phyloP scores from a whole-genome alignment of 495 filamentous ascomycete species.

The Xylaria telfairii region DNA sequence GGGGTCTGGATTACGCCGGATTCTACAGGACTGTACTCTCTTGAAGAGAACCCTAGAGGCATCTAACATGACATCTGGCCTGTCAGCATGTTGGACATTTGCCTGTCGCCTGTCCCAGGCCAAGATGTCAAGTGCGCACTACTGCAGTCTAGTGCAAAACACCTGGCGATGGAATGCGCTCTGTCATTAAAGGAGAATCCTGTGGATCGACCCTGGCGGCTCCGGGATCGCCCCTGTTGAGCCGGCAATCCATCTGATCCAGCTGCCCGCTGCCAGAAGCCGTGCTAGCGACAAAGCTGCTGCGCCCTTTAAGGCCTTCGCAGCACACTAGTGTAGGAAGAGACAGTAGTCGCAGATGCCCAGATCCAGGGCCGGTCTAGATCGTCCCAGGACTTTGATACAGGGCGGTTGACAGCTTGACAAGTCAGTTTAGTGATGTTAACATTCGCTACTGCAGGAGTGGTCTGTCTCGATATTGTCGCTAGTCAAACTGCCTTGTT shows the following conservation, averaged over 20 bases:
- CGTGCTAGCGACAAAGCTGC: neutral
- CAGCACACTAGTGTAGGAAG: too few relatives aligned
- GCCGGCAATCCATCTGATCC: constrained; percentile 13
- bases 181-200: constrained; percentile 16
- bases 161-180: constrained; percentile 11
- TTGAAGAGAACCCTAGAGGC: too few relatives aligned
- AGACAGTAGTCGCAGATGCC: constrained; percentile 4
- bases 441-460: constrained; percentile 19
- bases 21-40: too few relatives aligned
- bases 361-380: constrained; percentile 21
- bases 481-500: constrained; percentile 1
- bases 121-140: neutral
- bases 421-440: constrained; percentile 18
- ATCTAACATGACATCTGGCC: constrained; percentile 1
- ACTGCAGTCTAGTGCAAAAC: constrained; percentile 4
- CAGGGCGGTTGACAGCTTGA: constrained; percentile 15
- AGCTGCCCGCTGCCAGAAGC: neutral
- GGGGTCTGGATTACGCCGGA: too few relatives aligned
- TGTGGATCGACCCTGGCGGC: neutral
- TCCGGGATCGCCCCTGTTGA: constrained; percentile 17
- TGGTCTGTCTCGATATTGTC: constrained; percentile 15
- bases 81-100: too few relatives aligned
- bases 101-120: neutral
- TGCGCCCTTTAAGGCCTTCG: neutral
- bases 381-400: neutral